Base-by-base conservation (phyloP, 148 eudicot species). In the Heliosperma pusillum region DNA sequence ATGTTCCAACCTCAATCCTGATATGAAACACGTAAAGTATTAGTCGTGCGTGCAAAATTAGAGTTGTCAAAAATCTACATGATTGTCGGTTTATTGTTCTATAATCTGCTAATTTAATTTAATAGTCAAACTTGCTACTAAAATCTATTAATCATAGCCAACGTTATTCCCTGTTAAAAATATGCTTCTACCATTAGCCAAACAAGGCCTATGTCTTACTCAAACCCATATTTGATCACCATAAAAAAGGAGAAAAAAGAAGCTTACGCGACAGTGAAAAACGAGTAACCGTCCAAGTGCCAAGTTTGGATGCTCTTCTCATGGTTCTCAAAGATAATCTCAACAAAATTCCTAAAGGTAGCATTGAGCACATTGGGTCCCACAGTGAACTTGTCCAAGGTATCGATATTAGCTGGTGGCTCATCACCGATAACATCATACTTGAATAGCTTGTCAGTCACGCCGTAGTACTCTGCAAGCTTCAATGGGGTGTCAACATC, bases 401-500 rank as follows among this genome's bases (percentile, higher is more conserved):
- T 72, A 25, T 79, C 80, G 1, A 74, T 16, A 7, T 55, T 72
- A 13, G 78, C 26, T 5, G 88, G 80, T 12, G 88, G 88, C 15
- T 75, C 73, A n/a, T 86, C 90, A 21, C 27, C 10, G 15, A 90
- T 85, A 7, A 44, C 50, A 42, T 86, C 78, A 13, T 88, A 88
- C 69, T 85, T 82, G 77, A 90, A 86, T 20, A 76, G 75, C 84
- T 88, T 82, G 11, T 85, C 76, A 0, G 79, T 22, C 0, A 80
- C 81, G 12, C 74, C 67, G 63, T 69, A 88, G 83, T 82, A 90
- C 75, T 90, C 90, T 0, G 88, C 91, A 10, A 88, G 82, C 87
- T 88, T 88, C 56, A 88, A 26, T 19, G 94, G 94, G 56, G 94
- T 90, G 0, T 77, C 81, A 0, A 81, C 7, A 26, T 88, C 86